Percentiles rank a stretch among this genome's conserved stretches.
phyloP scores from a whole-genome alignment of 2,329 filamentous ascomycete genomes.

The Stylonectria norvegica region DNA sequence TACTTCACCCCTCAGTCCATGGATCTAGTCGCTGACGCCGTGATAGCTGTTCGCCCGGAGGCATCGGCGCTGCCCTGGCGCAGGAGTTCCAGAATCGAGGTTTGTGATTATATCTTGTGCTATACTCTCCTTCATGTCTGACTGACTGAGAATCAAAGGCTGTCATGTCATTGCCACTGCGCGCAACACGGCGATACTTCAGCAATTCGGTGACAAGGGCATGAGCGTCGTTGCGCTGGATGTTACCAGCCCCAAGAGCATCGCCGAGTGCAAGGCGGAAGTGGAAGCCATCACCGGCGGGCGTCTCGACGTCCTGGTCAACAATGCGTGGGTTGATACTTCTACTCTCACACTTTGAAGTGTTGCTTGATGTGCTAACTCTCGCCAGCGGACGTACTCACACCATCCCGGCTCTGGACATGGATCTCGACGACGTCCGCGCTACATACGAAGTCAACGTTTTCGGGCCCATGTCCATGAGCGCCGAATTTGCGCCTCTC shows the following conservation, averaged over 20 bases:
- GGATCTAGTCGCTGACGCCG: not conserved
- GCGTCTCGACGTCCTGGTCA: conserved; percentile 55
- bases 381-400: conserved; percentile 46
- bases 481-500: conserved; percentile 46
- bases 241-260: conserved; percentile 50
- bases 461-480: conserved; percentile 56
- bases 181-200: conserved; percentile 46
- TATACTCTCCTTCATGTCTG: not conserved
- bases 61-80: conserved; percentile 54
- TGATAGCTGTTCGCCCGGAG: conserved; percentile 54
- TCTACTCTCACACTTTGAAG: not conserved
- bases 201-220: conserved; percentile 42
- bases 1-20: not conserved
- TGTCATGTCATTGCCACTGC: conserved; percentile 56
- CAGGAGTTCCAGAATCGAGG: conserved; percentile 52
- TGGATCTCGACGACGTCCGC: conserved; percentile 50
- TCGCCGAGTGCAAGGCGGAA: conserved; percentile 45
- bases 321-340: conserved; percentile 49
- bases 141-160: conserved; percentile 14
- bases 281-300: conserved; percentile 49
- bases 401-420: conserved; percentile 50
- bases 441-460: conserved; percentile 56
- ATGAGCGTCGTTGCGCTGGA: conserved; percentile 52
- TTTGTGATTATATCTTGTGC: conserved; percentile 20
- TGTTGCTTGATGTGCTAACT: not conserved